Base-by-base conservation (phyloP, 148 eudicot genomes). In the Rhododendron henanense region DNA sequence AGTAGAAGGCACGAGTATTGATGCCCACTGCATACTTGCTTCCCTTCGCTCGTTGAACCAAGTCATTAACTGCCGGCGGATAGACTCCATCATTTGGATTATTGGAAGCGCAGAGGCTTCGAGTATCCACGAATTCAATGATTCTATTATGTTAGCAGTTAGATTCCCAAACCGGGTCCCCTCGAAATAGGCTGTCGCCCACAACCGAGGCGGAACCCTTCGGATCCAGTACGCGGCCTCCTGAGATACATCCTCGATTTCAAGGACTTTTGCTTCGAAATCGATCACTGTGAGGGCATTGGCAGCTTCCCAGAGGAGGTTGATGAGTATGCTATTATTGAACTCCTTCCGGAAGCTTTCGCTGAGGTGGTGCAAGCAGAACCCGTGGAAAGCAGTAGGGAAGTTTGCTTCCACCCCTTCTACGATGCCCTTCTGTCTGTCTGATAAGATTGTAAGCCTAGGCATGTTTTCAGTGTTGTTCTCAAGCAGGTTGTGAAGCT, bases 1-100 rank as follows among this genome's bases (percentile, higher is more conserved):
- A 6, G 97, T 93, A 31, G 87, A 85, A 4, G 95, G 97, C 18
- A 93, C 95, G 7, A 94, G 87, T 9, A 93, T 85, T 25, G 93
- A 91, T 25, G 90, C 86, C 95, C 95, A 92, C 74, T 89, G 91
- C 93, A 91, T 92, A 84, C 94, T 91, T 14, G 85, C 81, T 85
- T 93, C 93, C 45, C 95, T 93, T 19, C 97, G 87, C 81, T 94
- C 95, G 25, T 93, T 92, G 86, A 94, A 94, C 95, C 95, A 94
- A 75, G 90, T 92, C 93, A 92, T 93, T 25, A 94, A 87, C 71
- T 93, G 93, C 81, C 95, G 86, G 39, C 95, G 90, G 41, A 94
- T 92, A 48, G 87, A 88, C 87, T 94, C 97, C 97, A 94, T 94
- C 97, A 93, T 92, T 63, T 94, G 95, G 15, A 93, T 88, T 23